These are phyloP conservation scores for Themeda triandra DNA, from an alignment of 176 grass and related monocot species.

Conservation along the genomic window DNA sequence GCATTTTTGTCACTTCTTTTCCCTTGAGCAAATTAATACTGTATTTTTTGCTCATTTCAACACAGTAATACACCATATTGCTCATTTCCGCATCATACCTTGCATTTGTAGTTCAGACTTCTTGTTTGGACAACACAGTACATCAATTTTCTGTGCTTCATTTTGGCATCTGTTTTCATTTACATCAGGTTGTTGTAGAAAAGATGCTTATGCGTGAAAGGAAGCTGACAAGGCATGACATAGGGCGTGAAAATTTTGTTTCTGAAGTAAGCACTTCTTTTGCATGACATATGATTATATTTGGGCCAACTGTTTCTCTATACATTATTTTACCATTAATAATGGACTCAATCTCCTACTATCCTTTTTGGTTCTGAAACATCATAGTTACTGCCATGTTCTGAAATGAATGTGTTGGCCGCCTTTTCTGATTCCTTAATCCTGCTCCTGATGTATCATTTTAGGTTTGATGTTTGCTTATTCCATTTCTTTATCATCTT, in stretches of 20 bases:
- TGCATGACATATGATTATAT: background rate
- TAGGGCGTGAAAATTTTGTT: slow-evolving; percentile 70
- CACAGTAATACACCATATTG: too few relatives aligned
- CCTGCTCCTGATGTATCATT: background rate
- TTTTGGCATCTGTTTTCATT: slow-evolving; percentile 18
- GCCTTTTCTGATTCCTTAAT: slow-evolving; percentile 3
- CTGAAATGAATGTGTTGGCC: background rate
- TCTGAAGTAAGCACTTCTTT: slow-evolving; percentile 52
- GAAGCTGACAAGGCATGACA: slow-evolving; percentile 79
- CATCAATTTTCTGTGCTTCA: background rate
- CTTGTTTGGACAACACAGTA: slow-evolving; percentile 3
- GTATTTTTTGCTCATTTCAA: background rate
- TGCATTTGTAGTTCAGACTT: slow-evolving; percentile 24
- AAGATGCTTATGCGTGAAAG: slow-evolving; percentile 95
- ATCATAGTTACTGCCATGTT: background rate
- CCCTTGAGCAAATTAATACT: background rate
- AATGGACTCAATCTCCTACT: background rate
- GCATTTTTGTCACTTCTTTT: background rate
- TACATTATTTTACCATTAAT: background rate
- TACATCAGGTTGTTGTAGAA: slow-evolving; percentile 80
- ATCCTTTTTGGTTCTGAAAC: background rate
- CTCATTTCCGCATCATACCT: background rate
- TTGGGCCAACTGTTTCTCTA: background rate
- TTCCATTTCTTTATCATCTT: slow-evolving; percentile 20
- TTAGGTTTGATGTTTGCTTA: slow-evolving; percentile 8